Percentiles rank a stretch among this genome's conserved stretches.
Conservation (phyloP, 805 yeast species). For the Starmera quercuum region DNA sequence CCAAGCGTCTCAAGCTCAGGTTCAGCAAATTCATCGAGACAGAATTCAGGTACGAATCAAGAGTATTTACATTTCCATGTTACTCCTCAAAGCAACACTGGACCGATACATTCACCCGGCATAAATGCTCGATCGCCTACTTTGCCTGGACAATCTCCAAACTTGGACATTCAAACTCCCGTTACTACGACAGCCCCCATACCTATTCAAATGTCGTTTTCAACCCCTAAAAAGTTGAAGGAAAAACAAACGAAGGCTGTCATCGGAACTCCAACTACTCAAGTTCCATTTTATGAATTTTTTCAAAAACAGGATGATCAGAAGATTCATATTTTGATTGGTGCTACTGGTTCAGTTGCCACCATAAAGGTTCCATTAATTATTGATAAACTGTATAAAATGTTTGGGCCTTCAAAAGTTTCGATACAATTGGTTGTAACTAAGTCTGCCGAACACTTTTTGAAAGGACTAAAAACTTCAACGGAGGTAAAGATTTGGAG, state of each 20-base stretch:
- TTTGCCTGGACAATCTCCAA: slow-evolving; percentile 4
- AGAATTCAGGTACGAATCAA: slow-evolving; percentile 15
- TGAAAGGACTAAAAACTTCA: slow-evolving; percentile 54
- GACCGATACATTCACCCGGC: background rate
- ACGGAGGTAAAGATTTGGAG: slow-evolving; percentile 79
- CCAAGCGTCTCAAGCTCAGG: slow-evolving; percentile 10
- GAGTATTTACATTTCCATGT: slow-evolving; percentile 18
- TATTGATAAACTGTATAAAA: slow-evolving; percentile 76
- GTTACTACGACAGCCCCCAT: too few relatives aligned
- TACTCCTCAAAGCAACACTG: too few relatives aligned
- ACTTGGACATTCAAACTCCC: too few relatives aligned
- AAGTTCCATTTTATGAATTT: slow-evolving; percentile 69
- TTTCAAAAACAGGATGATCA: slow-evolving; percentile 70
- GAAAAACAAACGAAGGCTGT: slow-evolving; percentile 39
- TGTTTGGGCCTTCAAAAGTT: slow-evolving; percentile 65
- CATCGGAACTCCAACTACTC: slow-evolving; percentile 53
- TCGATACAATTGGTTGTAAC: slow-evolving; percentile 84
- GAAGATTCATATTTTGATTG: slow-evolving; percentile 80
- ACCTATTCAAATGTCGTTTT: too few relatives aligned
- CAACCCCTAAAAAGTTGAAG: slow-evolving; percentile 21
- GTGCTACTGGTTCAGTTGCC: slow-evolving; percentile 95
- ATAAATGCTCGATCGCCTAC: background rate
- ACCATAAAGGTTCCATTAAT: slow-evolving; percentile 89
- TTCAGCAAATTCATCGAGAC: slow-evolving; percentile 19
- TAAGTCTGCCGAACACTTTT: slow-evolving; percentile 64